phyloP scores from a whole-genome alignment of 129 eudicot genomes.

The Logfia minima region DNA sequence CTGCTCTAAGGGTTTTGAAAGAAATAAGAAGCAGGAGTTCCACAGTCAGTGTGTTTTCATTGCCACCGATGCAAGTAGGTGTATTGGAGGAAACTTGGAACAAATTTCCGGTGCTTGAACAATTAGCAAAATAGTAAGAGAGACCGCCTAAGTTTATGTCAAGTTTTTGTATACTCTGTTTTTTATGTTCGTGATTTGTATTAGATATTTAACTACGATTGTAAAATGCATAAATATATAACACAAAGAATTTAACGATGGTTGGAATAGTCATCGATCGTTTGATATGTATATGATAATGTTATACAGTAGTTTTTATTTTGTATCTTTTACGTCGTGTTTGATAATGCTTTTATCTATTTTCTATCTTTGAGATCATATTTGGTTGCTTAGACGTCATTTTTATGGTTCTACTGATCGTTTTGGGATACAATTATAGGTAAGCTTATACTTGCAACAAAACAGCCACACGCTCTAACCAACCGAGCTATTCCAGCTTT shows the following conservation, averaged over 20 bases:
- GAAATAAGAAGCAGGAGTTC: constrained; percentile 84
- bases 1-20: constrained; percentile 67
- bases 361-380: too few relatives aligned
- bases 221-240: constrained; percentile 30
- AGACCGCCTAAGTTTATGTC: neutral
- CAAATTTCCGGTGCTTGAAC: constrained; percentile 63
- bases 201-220: constrained; percentile 24
- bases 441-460: neutral
- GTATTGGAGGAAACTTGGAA: constrained; percentile 68
- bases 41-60: constrained; percentile 71
- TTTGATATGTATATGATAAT: neutral
- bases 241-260: neutral
- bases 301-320: neutral
- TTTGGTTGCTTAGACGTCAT: too few relatives aligned
- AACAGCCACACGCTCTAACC: constrained; percentile 99
- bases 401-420: neutral
- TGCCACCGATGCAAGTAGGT: constrained; percentile 74
- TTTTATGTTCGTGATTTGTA: constrained; percentile 15
- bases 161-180: neutral
- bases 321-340: too few relatives aligned
- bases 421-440: neutral
- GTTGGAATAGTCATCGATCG: neutral
- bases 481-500: constrained; percentile 94
- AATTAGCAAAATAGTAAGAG: constrained; percentile 60
- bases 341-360: too few relatives aligned